Evolutionary conservation across 306 rosid genomes (phyloP).

Genomic region (Citrullus colocynthis): DNA sequence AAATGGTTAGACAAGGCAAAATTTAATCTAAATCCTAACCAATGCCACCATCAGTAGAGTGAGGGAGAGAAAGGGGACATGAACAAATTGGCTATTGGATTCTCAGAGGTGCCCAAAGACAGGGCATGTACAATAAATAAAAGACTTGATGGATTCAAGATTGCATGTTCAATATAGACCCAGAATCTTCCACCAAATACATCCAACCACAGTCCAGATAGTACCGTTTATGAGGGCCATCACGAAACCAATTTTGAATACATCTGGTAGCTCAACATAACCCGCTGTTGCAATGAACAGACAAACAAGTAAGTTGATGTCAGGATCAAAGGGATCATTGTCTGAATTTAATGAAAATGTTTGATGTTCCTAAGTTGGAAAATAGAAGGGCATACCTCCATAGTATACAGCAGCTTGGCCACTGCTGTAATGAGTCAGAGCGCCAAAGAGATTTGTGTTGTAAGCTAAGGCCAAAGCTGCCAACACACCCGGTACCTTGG

Average conservation of each 20-base stretch:
- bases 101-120: background rate
- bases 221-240: conserved; percentile 62
- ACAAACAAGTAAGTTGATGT: background rate
- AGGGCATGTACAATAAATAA: background rate
- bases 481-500: conserved; percentile 70
- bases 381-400: conserved; percentile 56
- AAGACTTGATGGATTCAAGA: background rate
- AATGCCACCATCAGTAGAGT: background rate
- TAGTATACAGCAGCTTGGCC: conserved; percentile 96
- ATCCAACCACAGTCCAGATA: conserved; percentile 71
- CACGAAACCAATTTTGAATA: conserved; percentile 58
- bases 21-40: background rate
- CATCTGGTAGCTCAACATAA: conserved; percentile 67
- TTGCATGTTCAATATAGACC: conserved; percentile 51
- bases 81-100: background rate
- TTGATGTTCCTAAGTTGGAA: background rate
- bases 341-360: background rate
- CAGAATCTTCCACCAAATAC: conserved; percentile 88
- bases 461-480: conserved; percentile 80
- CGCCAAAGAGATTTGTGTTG: conserved; percentile 87
- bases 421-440: conserved; percentile 83
- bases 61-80: background rate
- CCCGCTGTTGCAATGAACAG: conserved; percentile 57
- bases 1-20: background rate
- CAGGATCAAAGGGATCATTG: background rate